Percentiles rank a stretch among this genome's conserved stretches.
Evolutionary conservation across 1,284 basidiomycete genomes (phyloP).

Genomic region (Puccinia triticina): DNA sequence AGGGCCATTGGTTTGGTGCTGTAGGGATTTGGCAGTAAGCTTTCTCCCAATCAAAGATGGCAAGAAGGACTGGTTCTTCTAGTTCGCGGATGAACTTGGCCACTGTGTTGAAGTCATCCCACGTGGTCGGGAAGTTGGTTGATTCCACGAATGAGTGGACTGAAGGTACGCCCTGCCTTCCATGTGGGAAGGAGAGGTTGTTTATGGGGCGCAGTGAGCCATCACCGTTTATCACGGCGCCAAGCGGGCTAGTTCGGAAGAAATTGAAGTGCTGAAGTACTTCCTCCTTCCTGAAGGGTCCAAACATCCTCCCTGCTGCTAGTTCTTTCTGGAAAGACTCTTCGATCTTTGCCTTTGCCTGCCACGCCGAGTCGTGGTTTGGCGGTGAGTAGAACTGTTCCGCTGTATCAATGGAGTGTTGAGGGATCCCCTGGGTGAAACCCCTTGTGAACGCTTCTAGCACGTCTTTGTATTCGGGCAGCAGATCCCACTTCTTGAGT

Average conservation of each 20-base stretch:
- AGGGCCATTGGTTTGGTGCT: too few species aligned
- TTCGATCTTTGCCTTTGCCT: constrained; percentile 22
- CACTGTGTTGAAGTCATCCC: constrained; percentile 17
- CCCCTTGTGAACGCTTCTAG: neutral
- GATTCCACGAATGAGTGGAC: neutral
- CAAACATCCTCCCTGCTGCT: neutral
- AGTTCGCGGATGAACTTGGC: neutral
- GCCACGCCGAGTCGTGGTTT: too few species aligned
- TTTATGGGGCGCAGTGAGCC: neutral
- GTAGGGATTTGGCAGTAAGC: too few species aligned
- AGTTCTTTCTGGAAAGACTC: neutral
- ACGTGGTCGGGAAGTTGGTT: neutral
- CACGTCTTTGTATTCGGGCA: neutral
- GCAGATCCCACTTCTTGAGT: neutral
- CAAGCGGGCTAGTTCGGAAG: too few species aligned
- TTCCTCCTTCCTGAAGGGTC: too few species aligned
- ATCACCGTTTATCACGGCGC: neutral
- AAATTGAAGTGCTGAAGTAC: too few species aligned
- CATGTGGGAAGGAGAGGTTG: neutral
- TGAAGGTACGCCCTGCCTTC: too few species aligned
- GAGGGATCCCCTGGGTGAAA: constrained; percentile 19
- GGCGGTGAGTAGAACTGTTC: too few species aligned
- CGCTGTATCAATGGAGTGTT: too few species aligned
- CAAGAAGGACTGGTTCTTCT: neutral
- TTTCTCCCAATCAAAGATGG: too few species aligned